Evolutionary conservation across 2,329 filamentous ascomycete genomes (phyloP).

Genomic region (Metarhizium brunneum): DNA sequence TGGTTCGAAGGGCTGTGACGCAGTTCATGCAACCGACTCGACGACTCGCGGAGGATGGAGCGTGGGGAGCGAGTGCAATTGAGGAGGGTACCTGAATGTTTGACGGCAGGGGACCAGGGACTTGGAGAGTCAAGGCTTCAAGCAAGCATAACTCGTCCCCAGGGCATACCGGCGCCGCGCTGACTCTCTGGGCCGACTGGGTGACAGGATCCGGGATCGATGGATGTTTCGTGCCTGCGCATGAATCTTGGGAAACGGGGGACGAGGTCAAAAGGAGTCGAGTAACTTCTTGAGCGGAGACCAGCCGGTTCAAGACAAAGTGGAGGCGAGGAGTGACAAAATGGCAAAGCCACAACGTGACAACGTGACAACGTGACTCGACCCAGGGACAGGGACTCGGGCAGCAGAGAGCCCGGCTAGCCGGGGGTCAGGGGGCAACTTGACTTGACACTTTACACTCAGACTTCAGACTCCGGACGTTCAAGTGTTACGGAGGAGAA

Average conservation of each 20-base stretch:
- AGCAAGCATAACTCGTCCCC: background rate
- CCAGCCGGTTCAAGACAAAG: background rate
- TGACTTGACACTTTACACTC: too few relatives aligned
- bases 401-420: too few relatives aligned
- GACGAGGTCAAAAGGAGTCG: conserved; percentile 1
- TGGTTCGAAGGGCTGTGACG: background rate
- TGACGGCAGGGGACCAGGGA: background rate
- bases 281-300: background rate
- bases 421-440: too few relatives aligned
- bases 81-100: background rate
- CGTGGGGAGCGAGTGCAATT: background rate
- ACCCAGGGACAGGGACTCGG: too few relatives aligned
- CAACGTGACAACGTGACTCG: too few relatives aligned
- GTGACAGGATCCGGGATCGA: background rate
- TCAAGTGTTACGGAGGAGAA: too few relatives aligned
- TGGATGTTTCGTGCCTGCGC: background rate
- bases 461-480: too few relatives aligned
- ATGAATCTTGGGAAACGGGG: background rate
- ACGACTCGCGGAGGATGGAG: background rate
- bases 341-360: too few relatives aligned
- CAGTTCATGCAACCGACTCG: conserved; percentile 1
- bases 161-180: background rate
- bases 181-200: background rate
- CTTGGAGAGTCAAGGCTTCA: background rate
- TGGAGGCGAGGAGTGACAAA: background rate